A percentile compares a stretch with the other conserved stretches of the same genome.
Conservation (phyloP, 495 filamentous ascomycete genomes). For the Recurvomyces mirabilis region DNA sequence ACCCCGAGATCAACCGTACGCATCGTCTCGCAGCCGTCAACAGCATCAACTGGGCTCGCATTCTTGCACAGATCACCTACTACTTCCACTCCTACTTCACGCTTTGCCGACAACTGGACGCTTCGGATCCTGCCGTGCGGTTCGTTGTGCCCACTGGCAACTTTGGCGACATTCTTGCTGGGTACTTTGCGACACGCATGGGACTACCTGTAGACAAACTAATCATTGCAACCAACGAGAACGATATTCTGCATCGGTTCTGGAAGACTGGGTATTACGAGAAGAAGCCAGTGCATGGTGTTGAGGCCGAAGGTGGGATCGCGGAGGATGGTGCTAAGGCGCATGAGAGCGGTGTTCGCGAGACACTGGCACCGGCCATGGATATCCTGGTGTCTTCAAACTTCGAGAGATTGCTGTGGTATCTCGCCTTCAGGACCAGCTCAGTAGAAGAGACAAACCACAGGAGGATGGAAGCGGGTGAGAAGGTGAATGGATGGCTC, state of each 20-base stretch:
- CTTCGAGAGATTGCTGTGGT: constrained; percentile 96
- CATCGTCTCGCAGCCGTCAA: constrained; percentile 79
- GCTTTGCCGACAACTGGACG: constrained; percentile 42
- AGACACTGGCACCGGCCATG: constrained; percentile 87
- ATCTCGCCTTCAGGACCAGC: constrained; percentile 56
- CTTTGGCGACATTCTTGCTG: constrained; percentile 92
- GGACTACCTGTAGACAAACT: constrained; percentile 76
- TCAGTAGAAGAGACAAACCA: constrained; percentile 24
- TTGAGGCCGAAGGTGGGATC: constrained; percentile 45
- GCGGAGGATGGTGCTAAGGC: constrained; percentile 52
- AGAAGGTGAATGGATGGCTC: constrained; percentile 61
- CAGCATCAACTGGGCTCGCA: constrained; percentile 81
- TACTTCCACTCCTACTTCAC: constrained; percentile 87
- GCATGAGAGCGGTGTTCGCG: constrained; percentile 61
- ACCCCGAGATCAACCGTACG: constrained; percentile 58
- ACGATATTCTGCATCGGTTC: constrained; percentile 75
- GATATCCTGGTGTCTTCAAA: constrained; percentile 92
- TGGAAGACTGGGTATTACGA: constrained; percentile 73
- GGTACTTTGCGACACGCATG: constrained; percentile 85
- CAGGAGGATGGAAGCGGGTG: constrained; percentile 39
- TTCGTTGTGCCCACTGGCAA: constrained; percentile 86
- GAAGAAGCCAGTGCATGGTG: constrained; percentile 52
- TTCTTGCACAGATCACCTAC: constrained; percentile 88
- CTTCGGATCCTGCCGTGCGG: constrained; percentile 47
- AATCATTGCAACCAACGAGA: constrained; percentile 82